Percentiles rank a stretch among this genome's conserved stretches.
These are phyloP conservation scores for Trapa bicornis DNA, from an alignment of 345 rosid species.

Conservation along the genomic window DNA sequence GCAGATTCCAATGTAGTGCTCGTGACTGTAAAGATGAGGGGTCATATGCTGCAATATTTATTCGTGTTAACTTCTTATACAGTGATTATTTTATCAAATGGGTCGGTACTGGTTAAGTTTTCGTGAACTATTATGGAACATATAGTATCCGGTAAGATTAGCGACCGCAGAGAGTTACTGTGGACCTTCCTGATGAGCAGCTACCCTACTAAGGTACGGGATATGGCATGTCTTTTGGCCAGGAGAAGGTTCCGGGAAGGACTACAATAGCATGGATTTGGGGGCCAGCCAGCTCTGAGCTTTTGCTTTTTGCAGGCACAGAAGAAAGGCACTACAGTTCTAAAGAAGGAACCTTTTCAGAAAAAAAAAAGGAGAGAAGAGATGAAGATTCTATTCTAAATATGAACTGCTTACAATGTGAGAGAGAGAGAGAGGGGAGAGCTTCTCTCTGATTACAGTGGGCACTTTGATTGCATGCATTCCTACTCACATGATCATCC, in stretches of 20 bases:
- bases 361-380: neutral
- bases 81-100: too few relatives aligned
- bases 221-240: neutral
- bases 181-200: neutral
- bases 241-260: conserved; percentile 1
- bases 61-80: neutral
- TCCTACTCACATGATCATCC: conserved; percentile 6
- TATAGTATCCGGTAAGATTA: too few relatives aligned
- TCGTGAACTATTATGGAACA: too few relatives aligned
- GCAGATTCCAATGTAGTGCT: conserved; percentile 11
- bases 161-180: too few relatives aligned
- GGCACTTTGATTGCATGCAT: conserved; percentile 2
- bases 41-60: neutral
- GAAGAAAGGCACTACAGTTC: neutral
- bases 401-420: neutral
- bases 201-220: neutral
- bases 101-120: too few relatives aligned
- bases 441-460: too few relatives aligned
- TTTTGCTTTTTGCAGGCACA: neutral
- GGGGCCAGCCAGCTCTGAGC: neutral
- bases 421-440: neutral
- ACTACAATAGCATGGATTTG: neutral
- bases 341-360: neutral
- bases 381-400: conserved; percentile 13
- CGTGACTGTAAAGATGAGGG: conserved; percentile 7